Evolutionary conservation across 345 rosid species (phyloP), one percentile per base, ranked within the genome.

Genomic region (Arabis alpina): DNA sequence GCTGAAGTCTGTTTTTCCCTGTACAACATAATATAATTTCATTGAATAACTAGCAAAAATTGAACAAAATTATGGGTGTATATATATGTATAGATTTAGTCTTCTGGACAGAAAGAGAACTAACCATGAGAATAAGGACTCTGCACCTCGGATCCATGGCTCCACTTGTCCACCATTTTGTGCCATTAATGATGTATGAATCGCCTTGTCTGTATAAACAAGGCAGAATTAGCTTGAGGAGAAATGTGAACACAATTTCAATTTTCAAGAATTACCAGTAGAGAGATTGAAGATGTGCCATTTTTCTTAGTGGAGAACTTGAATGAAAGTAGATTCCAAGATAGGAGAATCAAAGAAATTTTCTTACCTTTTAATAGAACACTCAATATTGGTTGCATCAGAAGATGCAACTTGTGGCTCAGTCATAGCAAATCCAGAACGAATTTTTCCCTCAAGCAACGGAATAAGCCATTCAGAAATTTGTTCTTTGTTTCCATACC

Each of bases 141-240:
- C 72, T 86, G 82, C 99, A 94, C 74, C 99, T 91, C 7, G 97
- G 99, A 84, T 94, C 99, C 99, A 94, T 91, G 34, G 99, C 99
- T 71, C 99, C 99, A 76, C 97, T 94, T 37, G 99, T 91, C 99
- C 99, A 94, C 99, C 99, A 94, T 77, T 94, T 94, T 65, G 64
- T 88, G 65, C 99, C 99, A 56, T 88, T 94, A 68, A 94, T 88
- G 55, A 91, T 61, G 61, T 91, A 91, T 3, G 84, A 86, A 76
- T 91, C 90, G 36, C 93, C 95, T 74, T 86, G 81, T 82, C 99
- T 94, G 75, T 66, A 79, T 40, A 28, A 76, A 12, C 34, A 70
- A 49, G 37, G 8, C 57, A 39, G 5, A 44, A 16, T 45, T 68
- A 47, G 70, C 58, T 61, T 47, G 8, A 53, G 43, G 28, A 61